Evolutionary conservation across 2,329 filamentous ascomycete species (phyloP).

Genomic region (Xylariaceae sp.): DNA sequence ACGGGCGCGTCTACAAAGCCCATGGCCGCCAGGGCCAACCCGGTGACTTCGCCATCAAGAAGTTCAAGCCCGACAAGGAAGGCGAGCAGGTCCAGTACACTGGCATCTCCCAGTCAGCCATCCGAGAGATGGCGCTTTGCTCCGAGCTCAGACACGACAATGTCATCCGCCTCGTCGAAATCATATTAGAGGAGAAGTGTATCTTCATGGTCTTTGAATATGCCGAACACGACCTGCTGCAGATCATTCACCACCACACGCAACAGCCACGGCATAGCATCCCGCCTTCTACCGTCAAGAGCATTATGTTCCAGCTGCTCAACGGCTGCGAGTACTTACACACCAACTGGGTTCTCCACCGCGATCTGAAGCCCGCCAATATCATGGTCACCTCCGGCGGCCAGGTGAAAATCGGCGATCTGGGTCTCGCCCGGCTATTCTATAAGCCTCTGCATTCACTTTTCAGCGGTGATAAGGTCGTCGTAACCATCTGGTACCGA

Average conservation of each 20-base stretch:
- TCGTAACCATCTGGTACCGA: constrained; percentile 98
- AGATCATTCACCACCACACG: constrained; percentile 97
- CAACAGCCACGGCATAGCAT: constrained; percentile 84
- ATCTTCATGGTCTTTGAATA: constrained; percentile 99
- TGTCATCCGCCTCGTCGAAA: constrained; percentile 86
- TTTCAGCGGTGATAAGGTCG: constrained; percentile 93
- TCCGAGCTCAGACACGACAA: constrained; percentile 86
- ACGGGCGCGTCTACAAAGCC: constrained; percentile 97
- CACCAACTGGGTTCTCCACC: constrained; percentile 93
- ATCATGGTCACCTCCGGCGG: constrained; percentile 94
- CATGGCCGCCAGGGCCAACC: constrained; percentile 65
- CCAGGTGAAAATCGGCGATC: constrained; percentile 89
- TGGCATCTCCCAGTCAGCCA: constrained; percentile 93
- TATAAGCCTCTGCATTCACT: constrained; percentile 89
- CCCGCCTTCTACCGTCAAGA: constrained; percentile 80
- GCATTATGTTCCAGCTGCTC: constrained; percentile 91
- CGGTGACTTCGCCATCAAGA: constrained; percentile 96
- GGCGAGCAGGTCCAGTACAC: constrained; percentile 93
- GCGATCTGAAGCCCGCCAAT: constrained; percentile 95
- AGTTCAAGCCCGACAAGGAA: constrained; percentile 99
- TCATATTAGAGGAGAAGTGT: constrained; percentile 96
- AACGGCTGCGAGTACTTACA: constrained; percentile 94
- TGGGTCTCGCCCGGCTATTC: constrained; percentile 87
- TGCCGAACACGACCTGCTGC: constrained; percentile 91
- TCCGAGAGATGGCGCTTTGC: constrained; percentile 95